Conservation (phyloP, 2,329 filamentous ascomycete species). For the Arthrobotrys sphaeroides region DNA sequence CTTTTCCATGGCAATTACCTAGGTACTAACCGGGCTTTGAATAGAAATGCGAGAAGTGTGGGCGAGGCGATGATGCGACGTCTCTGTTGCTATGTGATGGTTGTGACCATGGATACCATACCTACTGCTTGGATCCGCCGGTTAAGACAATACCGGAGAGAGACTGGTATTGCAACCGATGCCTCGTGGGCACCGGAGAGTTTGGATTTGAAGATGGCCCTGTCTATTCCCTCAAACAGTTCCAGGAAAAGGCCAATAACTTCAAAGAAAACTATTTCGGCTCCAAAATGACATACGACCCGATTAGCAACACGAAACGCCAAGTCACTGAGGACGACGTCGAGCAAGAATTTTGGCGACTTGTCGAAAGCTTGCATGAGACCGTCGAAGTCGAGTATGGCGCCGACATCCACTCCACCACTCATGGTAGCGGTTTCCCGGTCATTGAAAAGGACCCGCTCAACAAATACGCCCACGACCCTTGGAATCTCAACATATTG, state of each 20-base stretch:
- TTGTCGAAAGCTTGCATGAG: slow-evolving; percentile 92
- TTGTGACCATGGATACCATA: slow-evolving; percentile 89
- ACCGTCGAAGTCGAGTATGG: slow-evolving; percentile 98
- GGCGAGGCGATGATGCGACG: slow-evolving; percentile 76
- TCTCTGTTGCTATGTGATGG: slow-evolving; percentile 85
- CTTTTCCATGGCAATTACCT: slow-evolving; percentile 36
- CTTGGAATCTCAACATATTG: slow-evolving; percentile 94
- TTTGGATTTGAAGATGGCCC: slow-evolving; percentile 98
- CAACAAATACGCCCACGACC: slow-evolving; percentile 85
- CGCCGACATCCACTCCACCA: slow-evolving; percentile 97
- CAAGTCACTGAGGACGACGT: slow-evolving; percentile 94
- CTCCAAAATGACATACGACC: slow-evolving; percentile 86
- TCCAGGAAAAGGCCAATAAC: slow-evolving; percentile 92
- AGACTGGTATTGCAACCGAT: slow-evolving; percentile 96
- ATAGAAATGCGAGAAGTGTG: slow-evolving; percentile 86
- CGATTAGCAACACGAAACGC: slow-evolving; percentile 79
- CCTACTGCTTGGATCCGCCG: slow-evolving; percentile 86
- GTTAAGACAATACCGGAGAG: slow-evolving; percentile 78
- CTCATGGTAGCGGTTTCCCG: slow-evolving; percentile 95
- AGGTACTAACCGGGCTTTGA: slow-evolving; percentile 58
- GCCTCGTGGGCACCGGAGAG: slow-evolving; percentile 92
- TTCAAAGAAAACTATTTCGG: slow-evolving; percentile 97
- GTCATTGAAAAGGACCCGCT: slow-evolving; percentile 90
- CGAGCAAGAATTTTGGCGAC: slow-evolving; percentile 93
- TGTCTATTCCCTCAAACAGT: slow-evolving; percentile 91